A percentile compares a stretch with the other conserved stretches of the same genome.
Evolutionary conservation across 2,329 filamentous ascomycete species (phyloP).

Genomic region (Fusarium pseudocircinatum): DNA sequence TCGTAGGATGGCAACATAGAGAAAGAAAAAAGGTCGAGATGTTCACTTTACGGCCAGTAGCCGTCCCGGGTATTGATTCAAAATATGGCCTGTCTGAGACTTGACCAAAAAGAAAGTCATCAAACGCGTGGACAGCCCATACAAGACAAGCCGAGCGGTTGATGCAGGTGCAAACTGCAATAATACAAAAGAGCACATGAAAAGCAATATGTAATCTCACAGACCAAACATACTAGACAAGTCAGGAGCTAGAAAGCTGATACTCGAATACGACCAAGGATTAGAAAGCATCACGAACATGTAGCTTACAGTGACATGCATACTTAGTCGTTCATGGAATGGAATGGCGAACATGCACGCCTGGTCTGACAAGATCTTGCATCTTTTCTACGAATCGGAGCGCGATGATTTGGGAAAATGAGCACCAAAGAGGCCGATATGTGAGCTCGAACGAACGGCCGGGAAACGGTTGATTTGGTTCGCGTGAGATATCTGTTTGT

Average conservation of each 20-base stretch:
- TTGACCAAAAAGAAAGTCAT: neutral
- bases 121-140: neutral
- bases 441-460: neutral
- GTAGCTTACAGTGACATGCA: neutral
- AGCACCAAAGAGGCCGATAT: neutral
- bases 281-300: neutral
- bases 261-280: neutral
- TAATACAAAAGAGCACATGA: neutral
- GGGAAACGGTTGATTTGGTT: neutral
- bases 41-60: neutral
- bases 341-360: neutral
- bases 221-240: neutral
- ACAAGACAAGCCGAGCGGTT: neutral
- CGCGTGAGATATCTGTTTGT: constrained; percentile 7
- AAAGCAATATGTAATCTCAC: constrained; percentile 20
- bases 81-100: neutral
- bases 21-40: neutral
- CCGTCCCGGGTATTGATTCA: neutral
- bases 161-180: neutral
- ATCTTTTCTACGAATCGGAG: neutral
- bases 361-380: neutral
- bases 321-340: neutral
- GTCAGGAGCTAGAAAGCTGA: neutral
- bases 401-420: neutral
- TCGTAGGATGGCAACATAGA: neutral